phyloP scores from a whole-genome alignment of 495 filamentous ascomycete species.

The Aspergillus diversus region DNA sequence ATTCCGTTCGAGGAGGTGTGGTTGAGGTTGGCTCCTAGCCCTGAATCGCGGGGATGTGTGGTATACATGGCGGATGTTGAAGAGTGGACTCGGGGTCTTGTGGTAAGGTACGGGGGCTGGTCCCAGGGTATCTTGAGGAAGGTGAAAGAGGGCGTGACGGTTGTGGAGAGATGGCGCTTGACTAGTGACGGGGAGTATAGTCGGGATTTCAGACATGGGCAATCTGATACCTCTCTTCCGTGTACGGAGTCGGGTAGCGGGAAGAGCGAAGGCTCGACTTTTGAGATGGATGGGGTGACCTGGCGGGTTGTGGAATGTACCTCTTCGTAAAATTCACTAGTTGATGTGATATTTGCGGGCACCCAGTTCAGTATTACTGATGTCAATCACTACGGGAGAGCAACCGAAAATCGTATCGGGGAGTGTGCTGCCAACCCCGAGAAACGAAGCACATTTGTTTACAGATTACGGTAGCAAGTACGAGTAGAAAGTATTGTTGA shows the following conservation, averaged over 20 bases:
- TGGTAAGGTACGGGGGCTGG: constrained; percentile 7
- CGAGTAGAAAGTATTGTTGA: background rate
- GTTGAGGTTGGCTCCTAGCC: constrained; percentile 6
- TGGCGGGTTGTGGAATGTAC: constrained; percentile 1
- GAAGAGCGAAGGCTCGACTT: constrained; percentile 1
- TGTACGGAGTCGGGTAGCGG: background rate
- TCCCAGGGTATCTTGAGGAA: background rate
- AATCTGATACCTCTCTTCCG: background rate
- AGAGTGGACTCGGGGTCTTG: background rate
- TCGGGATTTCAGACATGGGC: background rate
- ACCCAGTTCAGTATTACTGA: too few relatives aligned
- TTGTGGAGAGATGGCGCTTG: constrained; percentile 4
- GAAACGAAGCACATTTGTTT: background rate
- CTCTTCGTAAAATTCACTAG: background rate
- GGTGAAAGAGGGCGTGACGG: background rate
- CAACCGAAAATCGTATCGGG: too few relatives aligned
- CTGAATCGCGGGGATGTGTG: background rate
- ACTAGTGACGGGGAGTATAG: background rate
- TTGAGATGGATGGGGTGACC: constrained; percentile 4
- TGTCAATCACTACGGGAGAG: too few relatives aligned
- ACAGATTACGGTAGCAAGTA: background rate
- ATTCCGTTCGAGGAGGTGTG: constrained; percentile 10
- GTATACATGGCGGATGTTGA: background rate
- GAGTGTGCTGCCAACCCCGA: too few relatives aligned
- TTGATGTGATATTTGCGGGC: too few relatives aligned